Percentiles rank a stretch among this genome's conserved stretches.
phyloP scores from a whole-genome alignment of 2,329 filamentous ascomycete species.

The Pseudovirgaria hyperparasitica region DNA sequence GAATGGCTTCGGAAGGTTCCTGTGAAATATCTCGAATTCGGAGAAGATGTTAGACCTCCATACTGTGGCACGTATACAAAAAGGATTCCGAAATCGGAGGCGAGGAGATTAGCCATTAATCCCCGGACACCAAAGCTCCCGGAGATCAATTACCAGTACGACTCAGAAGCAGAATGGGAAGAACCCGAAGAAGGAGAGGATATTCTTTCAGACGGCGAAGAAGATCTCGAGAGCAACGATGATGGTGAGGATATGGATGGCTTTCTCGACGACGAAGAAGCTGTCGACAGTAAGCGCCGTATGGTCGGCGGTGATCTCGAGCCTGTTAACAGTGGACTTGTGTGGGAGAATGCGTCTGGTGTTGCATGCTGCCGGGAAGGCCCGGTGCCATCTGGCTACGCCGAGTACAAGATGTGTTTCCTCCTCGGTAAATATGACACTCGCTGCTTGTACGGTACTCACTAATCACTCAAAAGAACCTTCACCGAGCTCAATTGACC shows the following conservation, averaged over 20 bases:
- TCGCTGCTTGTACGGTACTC: not conserved
- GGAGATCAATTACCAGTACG: slow-evolving; percentile 67
- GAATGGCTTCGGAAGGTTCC: slow-evolving; percentile 42
- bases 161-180: slow-evolving; percentile 76
- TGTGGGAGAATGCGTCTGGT: slow-evolving; percentile 54
- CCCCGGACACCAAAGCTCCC: slow-evolving; percentile 43
- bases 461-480: slow-evolving; percentile 23
- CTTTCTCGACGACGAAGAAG: slow-evolving; percentile 76
- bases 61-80: slow-evolving; percentile 65
- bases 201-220: slow-evolving; percentile 50
- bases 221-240: slow-evolving; percentile 53
- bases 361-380: slow-evolving; percentile 31
- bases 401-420: slow-evolving; percentile 60
- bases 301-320: slow-evolving; percentile 54
- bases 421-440: slow-evolving; percentile 46
- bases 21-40: slow-evolving; percentile 50
- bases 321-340: slow-evolving; percentile 67
- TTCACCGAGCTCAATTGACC: slow-evolving; percentile 56
- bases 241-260: slow-evolving; percentile 78
- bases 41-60: slow-evolving; percentile 49
- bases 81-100: slow-evolving; percentile 32
- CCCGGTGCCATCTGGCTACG: slow-evolving; percentile 32
- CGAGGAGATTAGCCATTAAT: slow-evolving; percentile 38
- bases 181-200: slow-evolving; percentile 63
- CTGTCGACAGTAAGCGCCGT: slow-evolving; percentile 43